These are phyloP conservation scores for Kodamaea alishanica DNA, from an alignment of 1,139 yeast genomes.

Conservation along the genomic window DNA sequence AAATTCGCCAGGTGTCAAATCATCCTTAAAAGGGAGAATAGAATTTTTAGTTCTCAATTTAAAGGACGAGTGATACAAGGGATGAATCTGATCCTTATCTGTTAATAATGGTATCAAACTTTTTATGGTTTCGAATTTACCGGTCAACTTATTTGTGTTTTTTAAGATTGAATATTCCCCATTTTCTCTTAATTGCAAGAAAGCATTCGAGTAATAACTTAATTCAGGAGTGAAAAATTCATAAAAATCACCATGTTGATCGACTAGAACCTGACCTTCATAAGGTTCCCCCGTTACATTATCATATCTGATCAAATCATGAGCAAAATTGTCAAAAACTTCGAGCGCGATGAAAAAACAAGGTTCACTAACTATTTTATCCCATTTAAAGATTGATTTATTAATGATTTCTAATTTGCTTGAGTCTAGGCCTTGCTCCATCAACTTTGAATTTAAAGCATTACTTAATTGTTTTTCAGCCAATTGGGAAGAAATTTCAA, in stretches of 20 bases:
- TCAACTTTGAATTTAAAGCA: conserved; percentile 35
- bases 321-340: conserved; percentile 82
- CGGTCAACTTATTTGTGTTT: conserved; percentile 18
- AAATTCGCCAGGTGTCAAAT: conserved; percentile 71
- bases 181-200: conserved; percentile 52
- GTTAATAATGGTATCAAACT: conserved; percentile 31
- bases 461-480: conserved; percentile 56
- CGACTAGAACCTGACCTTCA: conserved; percentile 76
- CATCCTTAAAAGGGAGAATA: conserved; percentile 58
- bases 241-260: conserved; percentile 70
- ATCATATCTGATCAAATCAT: conserved; percentile 77
- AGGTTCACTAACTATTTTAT: conserved; percentile 57
- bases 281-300: conserved; percentile 62
- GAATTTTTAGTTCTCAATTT: conserved; percentile 32
- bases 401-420: conserved; percentile 62
- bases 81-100: conserved; percentile 36
- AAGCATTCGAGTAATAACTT: conserved; percentile 56
- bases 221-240: conserved; percentile 71
- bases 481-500: conserved; percentile 70
- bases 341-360: conserved; percentile 80
- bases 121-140: conserved; percentile 23
- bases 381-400: conserved; percentile 76
- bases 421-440: conserved; percentile 40
- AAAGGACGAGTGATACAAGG: conserved; percentile 35
- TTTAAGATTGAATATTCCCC: conserved; percentile 36